A percentile compares a stretch with the other conserved stretches of the same genome.
Conservation (phyloP, 2,329 filamentous ascomycete species). For the Ascochyta viciae-villosae region DNA sequence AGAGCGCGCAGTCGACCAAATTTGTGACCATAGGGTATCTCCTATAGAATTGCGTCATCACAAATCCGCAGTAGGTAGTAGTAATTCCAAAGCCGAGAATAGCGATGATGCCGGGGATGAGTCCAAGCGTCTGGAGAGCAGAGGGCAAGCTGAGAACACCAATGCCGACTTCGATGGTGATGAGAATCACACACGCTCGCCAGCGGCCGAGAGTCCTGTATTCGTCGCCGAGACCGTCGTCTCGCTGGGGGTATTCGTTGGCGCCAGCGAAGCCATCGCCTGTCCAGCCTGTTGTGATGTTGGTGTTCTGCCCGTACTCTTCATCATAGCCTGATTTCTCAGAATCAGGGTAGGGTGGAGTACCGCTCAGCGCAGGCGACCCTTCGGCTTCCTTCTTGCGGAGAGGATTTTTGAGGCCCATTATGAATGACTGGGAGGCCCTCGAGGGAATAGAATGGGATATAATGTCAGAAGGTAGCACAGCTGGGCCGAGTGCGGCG, state of each 20-base stretch:
- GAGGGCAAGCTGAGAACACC: conserved; percentile 39
- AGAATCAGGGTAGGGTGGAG: conserved; percentile 26
- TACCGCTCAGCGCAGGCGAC: conserved; percentile 15
- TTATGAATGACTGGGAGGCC: conserved; percentile 15
- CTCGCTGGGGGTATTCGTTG: conserved; percentile 28
- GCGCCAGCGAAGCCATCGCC: conserved; percentile 33
- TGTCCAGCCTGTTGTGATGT: conserved; percentile 35
- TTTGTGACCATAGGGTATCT: conserved; percentile 40
- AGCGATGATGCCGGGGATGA: conserved; percentile 41
- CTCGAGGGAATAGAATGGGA: neutral
- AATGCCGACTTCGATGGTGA: conserved; percentile 42
- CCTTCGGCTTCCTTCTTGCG: conserved; percentile 32
- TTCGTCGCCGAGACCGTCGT: conserved; percentile 24
- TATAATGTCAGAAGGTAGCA: conserved; percentile 7
- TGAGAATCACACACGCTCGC: conserved; percentile 39
- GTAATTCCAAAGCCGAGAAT: conserved; percentile 36
- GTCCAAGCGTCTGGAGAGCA: conserved; percentile 36
- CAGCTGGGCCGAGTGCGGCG: conserved; percentile 18
- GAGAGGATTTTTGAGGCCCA: conserved; percentile 33
- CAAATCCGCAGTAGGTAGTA: conserved; percentile 38
- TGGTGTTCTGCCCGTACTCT: conserved; percentile 32
- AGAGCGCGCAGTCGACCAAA: conserved; percentile 38
- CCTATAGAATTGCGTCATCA: conserved; percentile 37
- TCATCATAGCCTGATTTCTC: conserved; percentile 31
- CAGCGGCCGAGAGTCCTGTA: conserved; percentile 39